These are phyloP conservation scores for Crucibulum laeve DNA, from an alignment of 768 basidiomycete genomes.

Conservation along the genomic window DNA sequence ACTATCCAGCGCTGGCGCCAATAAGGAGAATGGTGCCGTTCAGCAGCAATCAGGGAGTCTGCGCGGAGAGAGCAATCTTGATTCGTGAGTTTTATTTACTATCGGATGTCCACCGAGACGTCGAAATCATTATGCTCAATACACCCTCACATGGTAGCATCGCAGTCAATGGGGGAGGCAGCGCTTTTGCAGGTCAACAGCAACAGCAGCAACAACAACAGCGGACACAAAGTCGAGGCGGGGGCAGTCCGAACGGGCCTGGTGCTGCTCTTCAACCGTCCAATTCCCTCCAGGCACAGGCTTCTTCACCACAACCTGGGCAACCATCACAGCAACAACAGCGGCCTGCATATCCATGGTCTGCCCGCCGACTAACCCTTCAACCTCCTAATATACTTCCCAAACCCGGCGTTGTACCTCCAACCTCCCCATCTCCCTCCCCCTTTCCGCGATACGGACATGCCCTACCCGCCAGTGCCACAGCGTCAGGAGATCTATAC, in stretches of 20 bases:
- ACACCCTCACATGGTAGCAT: not conserved
- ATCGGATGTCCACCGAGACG: constrained; percentile 6
- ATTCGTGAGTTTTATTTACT: constrained; percentile 17
- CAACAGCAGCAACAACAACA: constrained; percentile 21
- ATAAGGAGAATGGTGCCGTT: constrained; percentile 19
- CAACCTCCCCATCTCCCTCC: constrained; percentile 69
- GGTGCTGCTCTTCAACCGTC: constrained; percentile 21
- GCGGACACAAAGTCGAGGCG: constrained; percentile 32
- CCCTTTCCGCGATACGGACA: constrained; percentile 98
- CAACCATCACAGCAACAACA: constrained; percentile 29
- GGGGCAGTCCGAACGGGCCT: constrained; percentile 15
- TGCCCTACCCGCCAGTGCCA: constrained; percentile 77
- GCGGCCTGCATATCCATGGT: constrained; percentile 79
- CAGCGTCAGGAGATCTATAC: constrained; percentile 84
- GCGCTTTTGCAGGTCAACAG: constrained; percentile 11
- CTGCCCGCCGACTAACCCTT: constrained; percentile 66
- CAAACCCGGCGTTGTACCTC: constrained; percentile 61
- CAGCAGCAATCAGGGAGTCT: constrained; percentile 23
- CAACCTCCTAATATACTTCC: constrained; percentile 61
- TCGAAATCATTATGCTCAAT: no score
- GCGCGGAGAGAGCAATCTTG: constrained; percentile 18
- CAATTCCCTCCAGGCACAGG: constrained; percentile 16
- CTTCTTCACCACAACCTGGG: constrained; percentile 14
- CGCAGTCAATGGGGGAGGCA: not conserved
- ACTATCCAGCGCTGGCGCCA: constrained; percentile 27